Evolutionary conservation across 768 basidiomycete genomes (phyloP).

Genomic region (Mycena epipterygia): DNA sequence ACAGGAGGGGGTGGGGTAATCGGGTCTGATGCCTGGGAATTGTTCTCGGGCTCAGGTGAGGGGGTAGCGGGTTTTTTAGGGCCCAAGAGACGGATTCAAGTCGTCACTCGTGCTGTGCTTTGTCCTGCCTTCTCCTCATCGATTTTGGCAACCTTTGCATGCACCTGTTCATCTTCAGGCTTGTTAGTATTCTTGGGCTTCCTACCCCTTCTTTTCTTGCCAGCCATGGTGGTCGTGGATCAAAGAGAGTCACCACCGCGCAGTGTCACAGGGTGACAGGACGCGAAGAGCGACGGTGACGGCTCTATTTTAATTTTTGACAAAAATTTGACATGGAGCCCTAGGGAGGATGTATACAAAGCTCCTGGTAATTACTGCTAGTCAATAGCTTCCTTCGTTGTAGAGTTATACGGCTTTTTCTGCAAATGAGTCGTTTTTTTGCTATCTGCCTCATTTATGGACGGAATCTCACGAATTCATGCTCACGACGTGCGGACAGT

Average conservation of each 20-base stretch:
- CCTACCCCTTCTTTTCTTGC: not conserved
- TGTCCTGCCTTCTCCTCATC: too few relatives aligned
- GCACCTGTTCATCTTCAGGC: too few relatives aligned
- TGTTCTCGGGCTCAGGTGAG: not conserved
- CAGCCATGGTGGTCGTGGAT: not conserved
- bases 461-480: not conserved
- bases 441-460: not conserved
- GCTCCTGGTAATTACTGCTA: not conserved
- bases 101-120: not conserved
- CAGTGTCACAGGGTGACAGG: not conserved
- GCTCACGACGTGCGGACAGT: not conserved
- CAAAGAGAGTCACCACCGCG: not conserved
- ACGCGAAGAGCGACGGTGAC: too few relatives aligned
- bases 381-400: not conserved
- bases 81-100: not conserved
- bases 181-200: too few relatives aligned
- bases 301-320: not conserved
- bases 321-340: not conserved
- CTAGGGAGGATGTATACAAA: not conserved
- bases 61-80: not conserved
- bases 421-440: not conserved
- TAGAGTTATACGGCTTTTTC: not conserved
- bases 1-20: slow-evolving; percentile 1
- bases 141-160: too few relatives aligned
- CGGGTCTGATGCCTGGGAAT: not conserved